These are phyloP conservation scores for Ganoderma multipileum DNA, from an alignment of 1,284 basidiomycete species.

Conservation along the genomic window DNA sequence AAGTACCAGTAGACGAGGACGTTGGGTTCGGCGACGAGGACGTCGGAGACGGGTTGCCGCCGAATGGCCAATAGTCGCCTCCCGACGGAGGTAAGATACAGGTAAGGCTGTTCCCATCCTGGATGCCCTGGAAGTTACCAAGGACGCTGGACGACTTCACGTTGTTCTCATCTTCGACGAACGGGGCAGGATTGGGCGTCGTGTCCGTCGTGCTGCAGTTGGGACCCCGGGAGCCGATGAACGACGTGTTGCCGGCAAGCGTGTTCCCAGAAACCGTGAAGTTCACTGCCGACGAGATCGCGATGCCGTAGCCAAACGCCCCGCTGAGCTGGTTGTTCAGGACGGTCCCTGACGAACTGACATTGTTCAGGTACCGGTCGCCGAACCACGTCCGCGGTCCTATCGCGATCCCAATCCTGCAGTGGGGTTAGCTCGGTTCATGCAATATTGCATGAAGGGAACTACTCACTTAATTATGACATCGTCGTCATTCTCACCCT, in stretches of 20 bases:
- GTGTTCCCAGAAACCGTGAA: slow-evolving; percentile 74
- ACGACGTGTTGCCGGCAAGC: slow-evolving; percentile 76
- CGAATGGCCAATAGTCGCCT: slow-evolving; percentile 79
- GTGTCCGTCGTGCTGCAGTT: slow-evolving; percentile 66
- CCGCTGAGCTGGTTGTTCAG: slow-evolving; percentile 73
- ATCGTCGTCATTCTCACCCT: slow-evolving; percentile 64
- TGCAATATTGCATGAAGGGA: neutral
- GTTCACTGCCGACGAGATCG: slow-evolving; percentile 66
- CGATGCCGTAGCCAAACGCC: slow-evolving; percentile 76
- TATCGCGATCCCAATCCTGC: slow-evolving; percentile 75
- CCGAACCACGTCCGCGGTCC: slow-evolving; percentile 85
- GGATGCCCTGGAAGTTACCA: slow-evolving; percentile 55
- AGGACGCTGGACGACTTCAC: slow-evolving; percentile 54
- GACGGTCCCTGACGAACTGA: slow-evolving; percentile 66
- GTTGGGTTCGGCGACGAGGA: slow-evolving; percentile 10
- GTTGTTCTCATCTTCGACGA: slow-evolving; percentile 60
- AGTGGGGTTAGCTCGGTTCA: slow-evolving; percentile 7
- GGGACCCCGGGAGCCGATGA: slow-evolving; percentile 74
- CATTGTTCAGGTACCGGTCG: slow-evolving; percentile 62
- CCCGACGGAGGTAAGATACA: slow-evolving; percentile 71
- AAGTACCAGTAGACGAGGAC: neutral
- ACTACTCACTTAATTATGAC: slow-evolving; percentile 70
- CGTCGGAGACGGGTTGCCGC: slow-evolving; percentile 52
- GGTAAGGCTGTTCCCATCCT: slow-evolving; percentile 62
- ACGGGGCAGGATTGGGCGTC: slow-evolving; percentile 62